Percentiles rank a stretch among this genome's conserved stretches.
Conservation (phyloP, 495 filamentous ascomycete genomes). For the Xylaria acuta region DNA sequence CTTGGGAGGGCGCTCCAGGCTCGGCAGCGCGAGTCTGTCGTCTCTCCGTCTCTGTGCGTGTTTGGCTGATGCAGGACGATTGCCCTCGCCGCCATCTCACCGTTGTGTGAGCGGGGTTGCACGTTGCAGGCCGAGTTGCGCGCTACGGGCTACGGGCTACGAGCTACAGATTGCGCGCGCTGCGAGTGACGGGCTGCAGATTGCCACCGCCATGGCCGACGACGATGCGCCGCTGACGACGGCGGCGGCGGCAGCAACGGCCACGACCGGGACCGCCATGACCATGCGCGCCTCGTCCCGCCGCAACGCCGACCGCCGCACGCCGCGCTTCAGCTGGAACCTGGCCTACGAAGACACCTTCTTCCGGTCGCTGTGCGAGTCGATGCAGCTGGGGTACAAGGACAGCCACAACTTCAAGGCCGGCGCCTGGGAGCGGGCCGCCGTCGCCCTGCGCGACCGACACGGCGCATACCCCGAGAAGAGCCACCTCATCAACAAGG, state of each 20-base stretch:
- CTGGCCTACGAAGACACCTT: conserved; percentile 55
- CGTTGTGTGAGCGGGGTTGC: background rate
- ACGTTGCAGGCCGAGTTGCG: background rate
- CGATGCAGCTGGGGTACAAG: conserved; percentile 52
- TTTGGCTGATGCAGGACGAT: background rate
- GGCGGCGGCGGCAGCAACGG: conserved; percentile 22
- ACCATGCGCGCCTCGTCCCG: conserved; percentile 35
- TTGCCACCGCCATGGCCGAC: conserved; percentile 21
- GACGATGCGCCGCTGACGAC: conserved; percentile 30
- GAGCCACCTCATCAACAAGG: conserved; percentile 60
- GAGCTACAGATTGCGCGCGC: no score
- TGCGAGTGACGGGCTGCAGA: background rate
- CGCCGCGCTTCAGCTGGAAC: conserved; percentile 60
- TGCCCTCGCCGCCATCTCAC: background rate
- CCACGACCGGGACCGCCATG: background rate
- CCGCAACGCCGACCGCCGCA: conserved; percentile 48
- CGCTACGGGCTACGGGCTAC: background rate
- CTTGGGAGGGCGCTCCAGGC: conserved; percentile 10
- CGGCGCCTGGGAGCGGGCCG: conserved; percentile 58
- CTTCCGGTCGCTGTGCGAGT: conserved; percentile 58
- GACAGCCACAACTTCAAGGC: conserved; percentile 60
- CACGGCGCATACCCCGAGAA: conserved; percentile 57
- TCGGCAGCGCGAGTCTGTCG: conserved; percentile 17
- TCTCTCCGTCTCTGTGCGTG: background rate
- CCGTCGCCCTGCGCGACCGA: conserved; percentile 50